These are phyloP conservation scores for Tolypocladium amazonense DNA, from an alignment of 2,329 filamentous ascomycete genomes.

Conservation along the genomic window DNA sequence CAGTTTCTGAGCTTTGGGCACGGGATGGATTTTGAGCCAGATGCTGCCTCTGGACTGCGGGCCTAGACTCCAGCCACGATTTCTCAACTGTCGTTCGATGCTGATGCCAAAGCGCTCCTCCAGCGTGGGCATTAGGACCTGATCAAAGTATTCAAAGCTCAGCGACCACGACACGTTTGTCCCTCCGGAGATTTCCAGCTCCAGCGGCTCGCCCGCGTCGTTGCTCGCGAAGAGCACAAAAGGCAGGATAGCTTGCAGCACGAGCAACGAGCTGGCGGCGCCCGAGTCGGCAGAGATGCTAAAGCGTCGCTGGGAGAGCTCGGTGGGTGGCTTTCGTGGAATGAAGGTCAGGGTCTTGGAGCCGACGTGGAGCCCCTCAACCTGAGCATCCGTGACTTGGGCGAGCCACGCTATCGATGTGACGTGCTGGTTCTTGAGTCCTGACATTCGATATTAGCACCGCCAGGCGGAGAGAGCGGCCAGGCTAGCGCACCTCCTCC, in stretches of 20 bases:
- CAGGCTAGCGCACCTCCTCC: slow-evolving; percentile 15
- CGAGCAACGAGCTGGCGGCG: slow-evolving; percentile 44
- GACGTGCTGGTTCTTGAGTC: slow-evolving; percentile 51
- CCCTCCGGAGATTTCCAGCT: slow-evolving; percentile 43
- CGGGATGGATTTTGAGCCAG: slow-evolving; percentile 27
- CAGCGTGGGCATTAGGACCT: slow-evolving; percentile 46
- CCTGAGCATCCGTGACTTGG: slow-evolving; percentile 37
- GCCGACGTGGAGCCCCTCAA: slow-evolving; percentile 39
- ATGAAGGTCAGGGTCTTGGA: slow-evolving; percentile 38
- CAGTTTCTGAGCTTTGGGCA: slow-evolving; percentile 24
- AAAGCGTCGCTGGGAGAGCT: slow-evolving; percentile 31
- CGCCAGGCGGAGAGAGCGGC: not conserved
- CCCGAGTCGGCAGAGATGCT: slow-evolving; percentile 36
- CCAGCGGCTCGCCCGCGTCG: slow-evolving; percentile 29
- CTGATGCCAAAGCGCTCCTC: slow-evolving; percentile 37
- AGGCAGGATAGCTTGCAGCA: slow-evolving; percentile 50
- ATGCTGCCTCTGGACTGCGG: slow-evolving; percentile 29
- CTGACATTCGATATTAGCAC: slow-evolving; percentile 18
- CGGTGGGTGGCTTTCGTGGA: slow-evolving; percentile 27
- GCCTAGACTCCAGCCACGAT: slow-evolving; percentile 41
- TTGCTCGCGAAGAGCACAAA: slow-evolving; percentile 45
- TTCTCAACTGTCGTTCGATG: slow-evolving; percentile 32
- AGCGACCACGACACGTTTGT: slow-evolving; percentile 48
- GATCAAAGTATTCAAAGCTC: slow-evolving; percentile 53
- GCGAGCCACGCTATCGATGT: slow-evolving; percentile 44